phyloP scores from a whole-genome alignment of 331 rosid species.

The Pyrus hybrid region DNA sequence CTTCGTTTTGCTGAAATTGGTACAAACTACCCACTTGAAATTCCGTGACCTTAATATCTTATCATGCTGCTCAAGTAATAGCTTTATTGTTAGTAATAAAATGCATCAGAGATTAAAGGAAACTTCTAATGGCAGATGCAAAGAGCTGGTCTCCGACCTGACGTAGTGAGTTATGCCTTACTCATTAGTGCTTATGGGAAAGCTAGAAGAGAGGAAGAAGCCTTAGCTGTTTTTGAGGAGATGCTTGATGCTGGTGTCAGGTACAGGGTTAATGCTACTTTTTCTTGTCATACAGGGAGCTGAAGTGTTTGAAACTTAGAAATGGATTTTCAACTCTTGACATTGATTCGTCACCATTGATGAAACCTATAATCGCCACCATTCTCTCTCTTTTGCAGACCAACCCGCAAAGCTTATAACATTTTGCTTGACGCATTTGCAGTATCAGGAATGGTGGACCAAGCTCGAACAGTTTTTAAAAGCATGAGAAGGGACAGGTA shows the following conservation, averaged over 20 bases:
- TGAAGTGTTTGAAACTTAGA: not conserved
- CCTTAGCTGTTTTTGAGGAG: conserved; percentile 91
- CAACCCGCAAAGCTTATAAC: conserved; percentile 88
- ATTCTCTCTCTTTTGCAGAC: conserved; percentile 41
- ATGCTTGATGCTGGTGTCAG: conserved; percentile 98
- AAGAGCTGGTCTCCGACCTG: conserved; percentile 85
- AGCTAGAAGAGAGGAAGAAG: conserved; percentile 96
- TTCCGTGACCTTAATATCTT: not conserved
- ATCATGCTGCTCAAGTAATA: not conserved
- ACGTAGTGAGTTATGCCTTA: conserved; percentile 86
- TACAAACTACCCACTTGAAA: not conserved
- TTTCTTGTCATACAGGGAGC: not conserved
- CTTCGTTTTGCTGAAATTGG: not conserved
- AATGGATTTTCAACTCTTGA: not conserved
- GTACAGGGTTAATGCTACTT: conserved; percentile 19
- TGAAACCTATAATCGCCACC: not conserved
- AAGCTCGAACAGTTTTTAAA: conserved; percentile 77
- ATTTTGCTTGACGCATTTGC: conserved; percentile 90
- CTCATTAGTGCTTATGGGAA: conserved; percentile 88
- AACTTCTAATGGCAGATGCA: conserved; percentile 73
- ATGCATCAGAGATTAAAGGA: conserved; percentile 36
- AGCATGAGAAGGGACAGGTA: conserved; percentile 97
- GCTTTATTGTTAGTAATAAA: conserved; percentile 12
- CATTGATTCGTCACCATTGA: not conserved
- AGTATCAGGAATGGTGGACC: conserved; percentile 90